phyloP scores from a whole-genome alignment of 108 stramenopile species.

The Conticribra guillardii region DNA sequence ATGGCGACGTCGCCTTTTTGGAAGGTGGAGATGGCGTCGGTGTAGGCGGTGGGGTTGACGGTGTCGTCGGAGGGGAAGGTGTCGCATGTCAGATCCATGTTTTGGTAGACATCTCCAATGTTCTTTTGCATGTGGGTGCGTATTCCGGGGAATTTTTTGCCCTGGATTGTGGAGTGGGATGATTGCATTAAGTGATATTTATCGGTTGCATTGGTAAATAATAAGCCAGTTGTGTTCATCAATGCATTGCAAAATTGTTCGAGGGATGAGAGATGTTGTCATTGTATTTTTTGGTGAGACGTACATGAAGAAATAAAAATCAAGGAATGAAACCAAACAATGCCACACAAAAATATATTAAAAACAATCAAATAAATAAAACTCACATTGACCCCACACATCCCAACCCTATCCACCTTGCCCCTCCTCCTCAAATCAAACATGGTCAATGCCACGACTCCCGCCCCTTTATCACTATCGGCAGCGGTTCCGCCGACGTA shows the following conservation, averaged over 20 bases:
- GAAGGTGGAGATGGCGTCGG: conserved; percentile 70
- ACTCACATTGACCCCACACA: conserved; percentile 97
- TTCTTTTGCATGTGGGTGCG: conserved; percentile 91
- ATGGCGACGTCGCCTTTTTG: conserved; percentile 91
- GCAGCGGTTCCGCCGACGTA: conserved; percentile 91
- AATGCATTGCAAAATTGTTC: neutral
- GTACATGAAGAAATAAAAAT: too few species aligned
- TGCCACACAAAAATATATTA: conserved; percentile 1
- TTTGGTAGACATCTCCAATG: conserved; percentile 92
- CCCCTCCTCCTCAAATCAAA: conserved; percentile 91
- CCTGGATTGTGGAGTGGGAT: conserved; percentile 41
- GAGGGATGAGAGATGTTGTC: neutral
- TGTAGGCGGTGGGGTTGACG: conserved; percentile 87
- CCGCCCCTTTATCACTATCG: conserved; percentile 97
- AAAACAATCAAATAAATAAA: neutral
- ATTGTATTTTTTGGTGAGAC: too few species aligned
- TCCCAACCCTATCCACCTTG: conserved; percentile 88
- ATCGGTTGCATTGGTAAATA: neutral
- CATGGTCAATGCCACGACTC: conserved; percentile 98
- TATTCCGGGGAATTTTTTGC: conserved; percentile 97
- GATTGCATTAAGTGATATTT: neutral
- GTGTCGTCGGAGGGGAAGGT: conserved; percentile 93
- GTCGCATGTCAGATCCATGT: conserved; percentile 91
- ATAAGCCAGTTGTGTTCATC: neutral
- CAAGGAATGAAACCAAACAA: conserved; percentile 3